Conservation (phyloP, 768 basidiomycete genomes). For the Mycena sanguinolenta region DNA sequence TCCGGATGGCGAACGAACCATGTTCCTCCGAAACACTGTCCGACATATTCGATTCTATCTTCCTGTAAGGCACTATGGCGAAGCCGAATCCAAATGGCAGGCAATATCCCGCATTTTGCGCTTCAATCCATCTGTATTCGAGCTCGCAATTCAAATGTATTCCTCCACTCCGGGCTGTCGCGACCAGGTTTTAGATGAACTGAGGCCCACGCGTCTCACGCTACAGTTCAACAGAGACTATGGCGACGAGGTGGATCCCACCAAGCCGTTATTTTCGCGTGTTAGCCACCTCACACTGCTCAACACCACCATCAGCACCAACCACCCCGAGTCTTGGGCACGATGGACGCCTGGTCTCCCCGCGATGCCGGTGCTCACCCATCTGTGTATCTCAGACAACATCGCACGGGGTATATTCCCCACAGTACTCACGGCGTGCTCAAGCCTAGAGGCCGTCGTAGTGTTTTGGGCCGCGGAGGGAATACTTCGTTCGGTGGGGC, state of each 20-base stretch:
- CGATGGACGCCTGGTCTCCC: neutral
- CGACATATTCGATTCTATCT: neutral
- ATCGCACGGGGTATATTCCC: neutral
- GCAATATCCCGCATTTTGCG: neutral
- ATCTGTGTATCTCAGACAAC: slow-evolving; percentile 1
- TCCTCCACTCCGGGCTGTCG: neutral
- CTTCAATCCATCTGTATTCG: neutral
- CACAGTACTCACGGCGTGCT: neutral
- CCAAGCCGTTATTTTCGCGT: neutral
- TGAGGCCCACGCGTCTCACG: neutral
- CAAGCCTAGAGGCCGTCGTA: neutral
- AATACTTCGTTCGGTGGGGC: neutral
- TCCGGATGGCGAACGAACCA: neutral
- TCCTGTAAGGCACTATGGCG: neutral
- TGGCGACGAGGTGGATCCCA: neutral
- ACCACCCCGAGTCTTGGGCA: neutral
- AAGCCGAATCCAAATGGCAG: neutral
- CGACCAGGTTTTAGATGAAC: neutral
- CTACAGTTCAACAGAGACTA: neutral
- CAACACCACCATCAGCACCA: too few species aligned
- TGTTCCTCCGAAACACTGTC: neutral
- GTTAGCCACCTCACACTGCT: neutral
- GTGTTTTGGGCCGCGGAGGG: neutral
- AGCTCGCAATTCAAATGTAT: neutral
- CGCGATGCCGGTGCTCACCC: neutral